These are phyloP conservation scores for Singerocomus inundabilis DNA, from an alignment of 1,284 basidiomycete species.

Conservation along the genomic window DNA sequence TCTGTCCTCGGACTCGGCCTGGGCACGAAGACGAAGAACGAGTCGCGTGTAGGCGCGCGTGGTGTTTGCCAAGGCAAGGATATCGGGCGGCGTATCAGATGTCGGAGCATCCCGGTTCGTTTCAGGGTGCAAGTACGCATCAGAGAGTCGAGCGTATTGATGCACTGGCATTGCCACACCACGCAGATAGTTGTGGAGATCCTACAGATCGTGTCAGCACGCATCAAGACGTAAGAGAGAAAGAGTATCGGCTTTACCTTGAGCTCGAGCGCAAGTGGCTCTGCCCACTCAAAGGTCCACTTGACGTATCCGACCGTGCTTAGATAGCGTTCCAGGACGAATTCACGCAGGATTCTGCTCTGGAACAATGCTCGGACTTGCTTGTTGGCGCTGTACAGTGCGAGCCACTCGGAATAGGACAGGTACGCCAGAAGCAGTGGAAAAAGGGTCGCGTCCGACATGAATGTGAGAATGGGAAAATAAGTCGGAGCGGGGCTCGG, in stretches of 20 bases:
- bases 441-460: slow-evolving; percentile 51
- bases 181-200: slow-evolving; percentile 73
- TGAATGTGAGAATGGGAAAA: slow-evolving; percentile 53
- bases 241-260: slow-evolving; percentile 41
- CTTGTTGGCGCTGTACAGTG: slow-evolving; percentile 54
- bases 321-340: slow-evolving; percentile 64
- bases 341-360: slow-evolving; percentile 55
- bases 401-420: slow-evolving; percentile 66
- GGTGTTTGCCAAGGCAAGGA: slow-evolving; percentile 51
- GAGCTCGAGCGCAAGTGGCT: slow-evolving; percentile 60
- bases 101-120: slow-evolving; percentile 30
- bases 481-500: slow-evolving; percentile 37
- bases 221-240: not conserved
- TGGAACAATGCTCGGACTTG: slow-evolving; percentile 49
- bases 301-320: slow-evolving; percentile 64
- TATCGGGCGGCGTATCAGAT: slow-evolving; percentile 35
- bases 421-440: slow-evolving; percentile 53
- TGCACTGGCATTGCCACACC: slow-evolving; percentile 73
- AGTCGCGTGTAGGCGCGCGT: slow-evolving; percentile 72
- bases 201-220: slow-evolving; percentile 40
- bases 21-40: slow-evolving; percentile 68
- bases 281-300: slow-evolving; percentile 58
- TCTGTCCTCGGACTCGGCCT: slow-evolving; percentile 57
- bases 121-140: slow-evolving; percentile 50
- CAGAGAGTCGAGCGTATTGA: slow-evolving; percentile 61